These are phyloP conservation scores for Cytospora chrysosperma DNA, from an alignment of 2,329 filamentous ascomycete genomes.

Conservation along the genomic window DNA sequence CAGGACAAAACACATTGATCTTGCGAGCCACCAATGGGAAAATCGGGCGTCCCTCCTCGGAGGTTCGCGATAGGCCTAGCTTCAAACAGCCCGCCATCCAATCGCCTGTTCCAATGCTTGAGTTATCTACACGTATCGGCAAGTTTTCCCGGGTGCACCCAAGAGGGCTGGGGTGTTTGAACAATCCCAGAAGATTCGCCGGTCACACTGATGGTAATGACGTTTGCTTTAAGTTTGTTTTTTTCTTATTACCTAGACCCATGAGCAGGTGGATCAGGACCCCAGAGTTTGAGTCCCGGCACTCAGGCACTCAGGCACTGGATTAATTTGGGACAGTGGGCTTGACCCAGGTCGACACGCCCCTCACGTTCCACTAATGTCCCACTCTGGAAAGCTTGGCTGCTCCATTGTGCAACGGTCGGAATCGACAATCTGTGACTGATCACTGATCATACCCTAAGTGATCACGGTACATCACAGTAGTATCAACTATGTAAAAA, in stretches of 20 bases:
- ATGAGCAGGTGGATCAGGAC: background rate
- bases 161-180: no score
- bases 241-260: no score
- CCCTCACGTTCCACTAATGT: background rate
- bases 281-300: background rate
- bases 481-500: no score
- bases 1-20: background rate
- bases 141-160: background rate
- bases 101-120: background rate
- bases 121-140: background rate
- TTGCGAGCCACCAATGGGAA: background rate
- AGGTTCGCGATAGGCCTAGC: conserved; percentile 1
- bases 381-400: background rate
- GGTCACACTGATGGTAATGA: no score
- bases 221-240: no score
- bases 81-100: conserved; percentile 14
- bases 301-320: no score
- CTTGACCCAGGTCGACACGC: background rate
- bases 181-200: no score
- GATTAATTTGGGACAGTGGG: no score
- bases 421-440: background rate
- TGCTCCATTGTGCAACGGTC: background rate
- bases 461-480: no score
- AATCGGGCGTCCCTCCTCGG: background rate
- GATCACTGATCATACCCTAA: no score